phyloP scores from a whole-genome alignment of 2,329 filamentous ascomycete genomes.

The Ophiostoma novo-ulmi region DNA sequence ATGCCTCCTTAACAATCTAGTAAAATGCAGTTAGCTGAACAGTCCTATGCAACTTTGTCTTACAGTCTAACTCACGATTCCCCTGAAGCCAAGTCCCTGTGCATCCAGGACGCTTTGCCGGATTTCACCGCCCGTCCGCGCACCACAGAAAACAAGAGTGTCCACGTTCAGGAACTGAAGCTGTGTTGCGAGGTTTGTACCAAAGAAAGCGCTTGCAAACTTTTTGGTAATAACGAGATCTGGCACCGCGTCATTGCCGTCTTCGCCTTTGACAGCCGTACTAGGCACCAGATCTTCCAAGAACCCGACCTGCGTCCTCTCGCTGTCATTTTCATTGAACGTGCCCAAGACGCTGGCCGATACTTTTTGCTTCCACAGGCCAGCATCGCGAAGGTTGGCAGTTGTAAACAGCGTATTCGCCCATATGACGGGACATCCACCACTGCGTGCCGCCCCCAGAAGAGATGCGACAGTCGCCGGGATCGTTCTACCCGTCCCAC shows the following conservation, averaged over 20 bases:
- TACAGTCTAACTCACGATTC: constrained; percentile 36
- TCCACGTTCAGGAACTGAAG: constrained; percentile 38
- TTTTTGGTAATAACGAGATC: constrained; percentile 40
- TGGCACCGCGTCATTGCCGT: constrained; percentile 22
- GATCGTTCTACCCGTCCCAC: neutral
- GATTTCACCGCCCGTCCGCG: constrained; percentile 44
- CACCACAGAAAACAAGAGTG: constrained; percentile 45
- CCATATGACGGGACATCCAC: constrained; percentile 42
- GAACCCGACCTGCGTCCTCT: constrained; percentile 37
- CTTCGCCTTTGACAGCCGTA: constrained; percentile 31
- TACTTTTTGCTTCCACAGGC: constrained; percentile 36
- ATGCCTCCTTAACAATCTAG: constrained; percentile 16
- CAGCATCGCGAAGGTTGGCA: constrained; percentile 42
- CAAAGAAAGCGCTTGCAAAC: constrained; percentile 44
- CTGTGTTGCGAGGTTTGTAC: constrained; percentile 40
- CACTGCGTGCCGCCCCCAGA: neutral
- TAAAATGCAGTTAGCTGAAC: neutral
- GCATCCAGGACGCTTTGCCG: constrained; percentile 42
- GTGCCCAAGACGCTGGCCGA: constrained; percentile 30
- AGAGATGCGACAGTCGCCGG: neutral
- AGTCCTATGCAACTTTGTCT: neutral
- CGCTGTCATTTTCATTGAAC: constrained; percentile 12
- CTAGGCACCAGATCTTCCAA: constrained; percentile 34
- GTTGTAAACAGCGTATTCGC: constrained; percentile 40
- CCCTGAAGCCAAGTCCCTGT: constrained; percentile 42